A percentile compares a stretch with the other conserved stretches of the same genome.
phyloP scores from a whole-genome alignment of 2,329 filamentous ascomycete species.

The Hypoxylon sp. region DNA sequence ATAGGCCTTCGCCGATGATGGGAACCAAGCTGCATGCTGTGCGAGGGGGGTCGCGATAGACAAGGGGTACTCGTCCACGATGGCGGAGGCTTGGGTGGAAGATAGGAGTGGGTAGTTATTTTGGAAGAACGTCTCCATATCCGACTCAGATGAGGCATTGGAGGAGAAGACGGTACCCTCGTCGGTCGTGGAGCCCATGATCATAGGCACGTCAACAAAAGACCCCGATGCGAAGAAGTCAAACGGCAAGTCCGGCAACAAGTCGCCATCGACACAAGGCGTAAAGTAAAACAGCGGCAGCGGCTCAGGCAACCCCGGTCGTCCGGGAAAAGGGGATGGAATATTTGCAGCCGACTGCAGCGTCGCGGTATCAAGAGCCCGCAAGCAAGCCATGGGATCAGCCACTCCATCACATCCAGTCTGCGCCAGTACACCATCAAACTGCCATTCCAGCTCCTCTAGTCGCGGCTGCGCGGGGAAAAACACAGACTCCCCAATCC shows the following conservation, averaged over 20 bases:
- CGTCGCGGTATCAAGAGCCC: constrained; percentile 44
- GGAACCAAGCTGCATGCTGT: constrained; percentile 54
- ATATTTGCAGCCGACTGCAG: constrained; percentile 54
- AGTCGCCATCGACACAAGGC: constrained; percentile 58
- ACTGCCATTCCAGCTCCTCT: constrained; percentile 58
- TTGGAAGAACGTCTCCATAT: constrained; percentile 52
- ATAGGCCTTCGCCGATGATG: constrained; percentile 40
- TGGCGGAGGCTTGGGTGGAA: constrained; percentile 46
- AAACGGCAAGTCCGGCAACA: constrained; percentile 55
- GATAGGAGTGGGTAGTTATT: constrained; percentile 59
- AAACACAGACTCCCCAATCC: constrained; percentile 58
- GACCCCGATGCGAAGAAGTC: constrained; percentile 50
- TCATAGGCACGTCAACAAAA: constrained; percentile 55
- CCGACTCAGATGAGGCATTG: constrained; percentile 48
- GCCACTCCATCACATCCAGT: constrained; percentile 48
- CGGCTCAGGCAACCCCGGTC: constrained; percentile 46
- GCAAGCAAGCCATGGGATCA: constrained; percentile 54
- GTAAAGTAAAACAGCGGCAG: constrained; percentile 58
- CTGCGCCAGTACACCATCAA: constrained; percentile 49
- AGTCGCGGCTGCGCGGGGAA: constrained; percentile 58
- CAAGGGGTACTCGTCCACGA: constrained; percentile 53
- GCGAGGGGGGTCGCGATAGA: constrained; percentile 45
- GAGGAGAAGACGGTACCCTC: constrained; percentile 58
- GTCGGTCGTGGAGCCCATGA: constrained; percentile 54
- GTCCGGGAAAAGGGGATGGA: constrained; percentile 52